phyloP scores from a whole-genome alignment of 192 early-diverging fungal genomes.

The Linnemannia elongata region DNA sequence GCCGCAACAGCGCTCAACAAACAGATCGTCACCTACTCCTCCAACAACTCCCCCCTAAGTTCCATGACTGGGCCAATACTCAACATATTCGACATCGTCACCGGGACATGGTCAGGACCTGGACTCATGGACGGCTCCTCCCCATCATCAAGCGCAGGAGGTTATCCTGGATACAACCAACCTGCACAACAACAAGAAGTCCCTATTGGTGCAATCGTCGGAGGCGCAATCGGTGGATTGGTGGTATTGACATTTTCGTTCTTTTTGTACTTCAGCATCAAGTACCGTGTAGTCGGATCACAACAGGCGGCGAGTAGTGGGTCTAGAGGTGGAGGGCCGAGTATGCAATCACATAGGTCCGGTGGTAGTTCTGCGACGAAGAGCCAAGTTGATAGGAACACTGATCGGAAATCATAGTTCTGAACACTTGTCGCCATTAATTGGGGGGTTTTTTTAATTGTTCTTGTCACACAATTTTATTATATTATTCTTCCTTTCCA shows the following conservation, averaged over 20 bases:
- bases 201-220: background rate
- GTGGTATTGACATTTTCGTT: background rate
- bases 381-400: background rate
- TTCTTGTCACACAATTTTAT: too few relatives aligned
- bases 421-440: background rate
- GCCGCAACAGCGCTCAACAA: constrained; percentile 17
- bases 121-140: constrained; percentile 12
- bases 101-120: constrained; percentile 24
- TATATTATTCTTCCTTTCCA: too few relatives aligned
- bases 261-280: background rate
- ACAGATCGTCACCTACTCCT: constrained; percentile 20
- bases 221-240: background rate
- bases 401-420: background rate
- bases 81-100: constrained; percentile 22
- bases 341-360: background rate
- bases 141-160: background rate
- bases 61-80: background rate
- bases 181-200: background rate
- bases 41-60: background rate
- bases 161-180: background rate
- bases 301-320: background rate
- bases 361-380: background rate
- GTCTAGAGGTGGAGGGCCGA: background rate
- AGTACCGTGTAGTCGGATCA: background rate
- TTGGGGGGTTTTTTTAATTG: too few relatives aligned